Percentiles rank a stretch among this genome's conserved stretches.
Evolutionary conservation across 495 filamentous ascomycete genomes (phyloP).

Genomic region (Sphaerosporella brunnea): DNA sequence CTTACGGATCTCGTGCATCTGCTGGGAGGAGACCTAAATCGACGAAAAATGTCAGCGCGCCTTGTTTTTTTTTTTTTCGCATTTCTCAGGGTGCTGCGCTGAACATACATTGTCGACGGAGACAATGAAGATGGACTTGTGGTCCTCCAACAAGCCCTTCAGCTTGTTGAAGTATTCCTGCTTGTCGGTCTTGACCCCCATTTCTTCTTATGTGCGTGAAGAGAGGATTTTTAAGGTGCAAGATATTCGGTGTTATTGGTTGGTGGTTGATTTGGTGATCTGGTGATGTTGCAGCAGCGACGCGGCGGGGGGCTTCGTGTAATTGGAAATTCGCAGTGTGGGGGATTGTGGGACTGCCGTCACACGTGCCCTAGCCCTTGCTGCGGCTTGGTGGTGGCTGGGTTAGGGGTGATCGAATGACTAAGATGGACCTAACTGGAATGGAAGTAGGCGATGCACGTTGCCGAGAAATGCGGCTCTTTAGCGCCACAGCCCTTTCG

Average conservation of each 20-base stretch:
- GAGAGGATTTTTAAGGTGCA: slow-evolving; percentile 86
- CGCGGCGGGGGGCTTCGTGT: not conserved
- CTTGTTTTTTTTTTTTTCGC: too few species aligned
- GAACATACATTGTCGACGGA: slow-evolving; percentile 67
- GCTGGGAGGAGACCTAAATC: slow-evolving; percentile 64
- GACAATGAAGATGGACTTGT: slow-evolving; percentile 93
- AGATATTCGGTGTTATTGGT: slow-evolving; percentile 1
- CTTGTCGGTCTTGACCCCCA: slow-evolving; percentile 98
- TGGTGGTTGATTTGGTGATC: too few species aligned
- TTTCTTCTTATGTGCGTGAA: slow-evolving; percentile 83
- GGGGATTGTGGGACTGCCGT: too few species aligned
- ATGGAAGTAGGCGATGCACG: too few species aligned
- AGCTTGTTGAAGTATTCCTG: slow-evolving; percentile 99
- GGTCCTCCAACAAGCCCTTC: slow-evolving; percentile 77
- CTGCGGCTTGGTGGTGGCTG: too few species aligned
- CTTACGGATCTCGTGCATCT: slow-evolving; percentile 99
- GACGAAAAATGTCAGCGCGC: slow-evolving; percentile 1
- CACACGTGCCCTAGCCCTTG: too few species aligned
- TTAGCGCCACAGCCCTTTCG: too few species aligned
- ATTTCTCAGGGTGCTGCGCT: too few species aligned
- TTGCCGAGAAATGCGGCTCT: too few species aligned
- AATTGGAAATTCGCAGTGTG: not conserved
- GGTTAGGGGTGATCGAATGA: too few species aligned
- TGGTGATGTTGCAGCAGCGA: too few species aligned
- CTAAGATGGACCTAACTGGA: too few species aligned